Base-by-base conservation (phyloP, 805 yeast genomes). In the Jamesozyma lodderae region DNA sequence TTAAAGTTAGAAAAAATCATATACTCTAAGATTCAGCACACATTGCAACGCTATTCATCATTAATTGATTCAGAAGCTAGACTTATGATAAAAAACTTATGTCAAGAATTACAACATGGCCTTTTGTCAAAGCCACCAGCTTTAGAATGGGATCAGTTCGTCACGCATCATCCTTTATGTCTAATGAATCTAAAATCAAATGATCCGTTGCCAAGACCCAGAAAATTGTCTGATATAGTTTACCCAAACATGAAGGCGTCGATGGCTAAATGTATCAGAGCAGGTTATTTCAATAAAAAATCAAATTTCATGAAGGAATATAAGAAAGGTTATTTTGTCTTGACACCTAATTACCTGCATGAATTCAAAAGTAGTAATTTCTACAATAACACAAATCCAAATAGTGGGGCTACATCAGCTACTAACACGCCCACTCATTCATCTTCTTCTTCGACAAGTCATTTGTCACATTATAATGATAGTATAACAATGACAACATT, bases 141-240 rank as follows among this genome's bases (percentile, higher is more conserved):
- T 30, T 62, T 72, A 44, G 88, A 80, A 57, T 80, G 86, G 86
- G 82, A 79, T 51, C 72, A 72, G 35, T 79, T 78, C 43, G 75
- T 80, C 36, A 62, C 65, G 33, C 59, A 61, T 34, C 65, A 66
- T 21, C 65, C 62, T 21, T 62, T 66, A 40, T 64, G 73, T 36
- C 41, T 72, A 23, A 47, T 61, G 39, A 49, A 58, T 33, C 55
- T 63, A 57, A 63, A 62, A 41, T 54, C 71, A 4, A 59, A 52
- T 18, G 61, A 60, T 30, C 62, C 65, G 5, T 45, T 63, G n/a
- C 72, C 70, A 22, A 56, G 57, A 32, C 59, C 66, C 21, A 57
- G 77, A 41, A 72, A 69, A 42, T 57, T 75, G 33, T 61, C 75
- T 1, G 79, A 77, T 44, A 61, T 69, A 11, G 41, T 60, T n/a